phyloP scores from a whole-genome alignment of 352 stramenopile genomes.

The Phytophthora tubulina region DNA sequence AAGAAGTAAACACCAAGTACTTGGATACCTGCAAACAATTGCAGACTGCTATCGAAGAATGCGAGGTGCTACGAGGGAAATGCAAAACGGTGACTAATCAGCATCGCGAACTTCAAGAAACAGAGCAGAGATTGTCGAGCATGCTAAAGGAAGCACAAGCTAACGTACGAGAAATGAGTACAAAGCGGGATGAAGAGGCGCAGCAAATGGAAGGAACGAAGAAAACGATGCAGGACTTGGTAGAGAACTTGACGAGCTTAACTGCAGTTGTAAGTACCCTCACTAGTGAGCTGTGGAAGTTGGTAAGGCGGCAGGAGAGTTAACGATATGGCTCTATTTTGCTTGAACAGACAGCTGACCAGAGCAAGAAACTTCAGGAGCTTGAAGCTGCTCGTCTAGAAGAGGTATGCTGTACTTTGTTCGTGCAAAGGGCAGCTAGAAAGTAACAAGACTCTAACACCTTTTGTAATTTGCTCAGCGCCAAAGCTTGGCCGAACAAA shows the following conservation, averaged over 20 bases:
- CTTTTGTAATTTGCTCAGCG: slow-evolving; percentile 32
- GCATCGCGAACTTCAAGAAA: slow-evolving; percentile 41
- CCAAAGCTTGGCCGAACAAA: slow-evolving; percentile 44
- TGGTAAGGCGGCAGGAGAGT: not conserved
- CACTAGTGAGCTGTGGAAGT: not conserved
- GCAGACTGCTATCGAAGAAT: slow-evolving; percentile 43
- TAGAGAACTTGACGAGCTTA: slow-evolving; percentile 74
- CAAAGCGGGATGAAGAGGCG: slow-evolving; percentile 43
- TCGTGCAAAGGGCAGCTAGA: too few species aligned
- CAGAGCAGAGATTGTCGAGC: slow-evolving; percentile 33
- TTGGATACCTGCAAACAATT: slow-evolving; percentile 60
- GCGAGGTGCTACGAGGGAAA: slow-evolving; percentile 38
- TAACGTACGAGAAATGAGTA: slow-evolving; percentile 30
- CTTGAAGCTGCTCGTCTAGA: slow-evolving; percentile 51
- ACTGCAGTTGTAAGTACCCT: slow-evolving; percentile 54
- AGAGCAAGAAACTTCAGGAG: slow-evolving; percentile 75
- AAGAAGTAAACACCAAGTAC: slow-evolving; percentile 78
- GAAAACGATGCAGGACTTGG: slow-evolving; percentile 71
- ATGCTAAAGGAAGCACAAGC: slow-evolving; percentile 37
- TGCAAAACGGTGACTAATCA: slow-evolving; percentile 48
- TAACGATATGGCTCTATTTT: not conserved
- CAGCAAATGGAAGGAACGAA: slow-evolving; percentile 57
- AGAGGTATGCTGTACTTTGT: slow-evolving; percentile 43
- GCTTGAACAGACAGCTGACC: slow-evolving; percentile 57
- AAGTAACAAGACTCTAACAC: not conserved